These are phyloP conservation scores for Argentina anserina DNA, from an alignment of 306 rosid species.

Conservation along the genomic window DNA sequence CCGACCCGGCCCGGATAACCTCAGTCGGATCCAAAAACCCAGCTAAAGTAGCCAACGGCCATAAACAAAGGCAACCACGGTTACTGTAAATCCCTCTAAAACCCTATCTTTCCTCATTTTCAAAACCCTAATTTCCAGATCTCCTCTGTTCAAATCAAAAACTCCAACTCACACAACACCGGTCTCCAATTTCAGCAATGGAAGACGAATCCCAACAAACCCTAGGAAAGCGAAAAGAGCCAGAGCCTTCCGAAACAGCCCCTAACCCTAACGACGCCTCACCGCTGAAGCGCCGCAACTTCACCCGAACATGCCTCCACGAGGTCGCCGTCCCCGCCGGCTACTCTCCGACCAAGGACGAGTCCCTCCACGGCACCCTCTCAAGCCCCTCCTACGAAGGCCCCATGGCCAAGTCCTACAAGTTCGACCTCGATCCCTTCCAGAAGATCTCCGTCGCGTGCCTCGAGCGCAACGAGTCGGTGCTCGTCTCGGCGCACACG, in stretches of 20 bases:
- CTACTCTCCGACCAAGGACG: constrained; percentile 50
- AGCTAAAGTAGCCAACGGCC: neutral
- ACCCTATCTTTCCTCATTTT: neutral
- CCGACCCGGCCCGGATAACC: neutral
- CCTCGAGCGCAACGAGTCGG: constrained; percentile 82
- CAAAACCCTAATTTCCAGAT: neutral
- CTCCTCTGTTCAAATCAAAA: neutral
- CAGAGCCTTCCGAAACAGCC: neutral
- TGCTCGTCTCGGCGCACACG: constrained; percentile 93
- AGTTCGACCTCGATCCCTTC: constrained; percentile 82
- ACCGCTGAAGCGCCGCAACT: constrained; percentile 30
- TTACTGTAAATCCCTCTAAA: neutral
- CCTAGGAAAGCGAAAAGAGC: constrained; percentile 49
- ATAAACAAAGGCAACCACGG: neutral
- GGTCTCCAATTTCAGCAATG: constrained; percentile 25
- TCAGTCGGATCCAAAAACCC: neutral
- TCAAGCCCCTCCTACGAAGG: constrained; percentile 64
- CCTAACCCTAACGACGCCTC: constrained; percentile 10
- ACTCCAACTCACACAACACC: too few relatives aligned
- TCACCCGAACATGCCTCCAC: constrained; percentile 73
- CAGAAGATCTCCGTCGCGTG: constrained; percentile 84
- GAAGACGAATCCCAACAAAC: constrained; percentile 47
- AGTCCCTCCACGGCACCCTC: constrained; percentile 64
- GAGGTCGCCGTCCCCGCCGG: constrained; percentile 88
- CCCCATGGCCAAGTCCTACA: constrained; percentile 57